Base-by-base conservation (phyloP, 176 grass and related monocot genomes). In the Panicum miliaceum region DNA sequence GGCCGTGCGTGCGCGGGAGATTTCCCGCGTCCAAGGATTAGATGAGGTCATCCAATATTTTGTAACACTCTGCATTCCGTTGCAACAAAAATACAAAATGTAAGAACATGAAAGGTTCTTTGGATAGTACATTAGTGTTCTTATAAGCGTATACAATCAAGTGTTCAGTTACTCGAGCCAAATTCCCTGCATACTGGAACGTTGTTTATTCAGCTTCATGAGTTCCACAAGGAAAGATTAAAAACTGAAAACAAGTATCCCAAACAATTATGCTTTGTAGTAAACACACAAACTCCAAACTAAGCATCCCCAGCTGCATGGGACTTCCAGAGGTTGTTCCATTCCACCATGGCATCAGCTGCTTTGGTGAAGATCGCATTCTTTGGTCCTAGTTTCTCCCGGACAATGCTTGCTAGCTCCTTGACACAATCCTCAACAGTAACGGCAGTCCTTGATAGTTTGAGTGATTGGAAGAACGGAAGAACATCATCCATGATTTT, bases 401-500 rank as follows among this genome's bases (percentile, higher is more conserved):
- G 91, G 13, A 94, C 96, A 57, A 84, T 60, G 45, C 80, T 79
- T 6, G 96, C 90, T 18, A 99, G 84, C 84, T 91, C 96, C 77
- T 85, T 83, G 3, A 99, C 86, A 57, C 93, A 99, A 51, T 95
- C 93, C 13, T 89, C 89, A 23, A 92, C 91, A 50, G 68, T 89
- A 46, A 88, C 76, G 2, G 84, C 74, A 11, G 78, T 87, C 12
- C 47, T 79, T 0, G 91, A 90, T 6, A 99, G 46, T 64, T 76
- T 90, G 4, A 94, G 63, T 0, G 89, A 85, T 71, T 96, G 80
- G 72, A 99, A 96, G 78, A 99, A 96, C 23, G 91, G 93, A 62
- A 94, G 77, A 34, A 93, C 81, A 8, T 89, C 84, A 18, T 99
- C 96, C 93, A 99, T 91, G 51, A 99, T n/a, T 42, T 90, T 95